phyloP scores from a whole-genome alignment of 345 rosid species.

The Murraya koenigii region DNA sequence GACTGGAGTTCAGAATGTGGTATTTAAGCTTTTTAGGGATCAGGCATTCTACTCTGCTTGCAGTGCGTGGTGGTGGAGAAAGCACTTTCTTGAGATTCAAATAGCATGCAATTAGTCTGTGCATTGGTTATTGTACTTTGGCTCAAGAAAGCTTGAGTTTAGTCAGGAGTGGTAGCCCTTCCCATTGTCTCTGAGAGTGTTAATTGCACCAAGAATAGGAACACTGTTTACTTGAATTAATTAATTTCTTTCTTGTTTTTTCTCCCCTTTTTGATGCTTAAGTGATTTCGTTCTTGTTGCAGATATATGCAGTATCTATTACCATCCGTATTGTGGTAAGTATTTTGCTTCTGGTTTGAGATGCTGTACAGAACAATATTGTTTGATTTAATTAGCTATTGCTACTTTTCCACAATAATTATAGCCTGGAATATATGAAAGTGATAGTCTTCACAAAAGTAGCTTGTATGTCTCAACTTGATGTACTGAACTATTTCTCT shows the following conservation, averaged over 20 bases:
- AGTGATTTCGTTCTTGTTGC: constrained; percentile 22
- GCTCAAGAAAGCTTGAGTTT: neutral
- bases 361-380: neutral
- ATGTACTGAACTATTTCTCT: neutral
- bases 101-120: neutral
- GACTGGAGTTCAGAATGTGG: neutral
- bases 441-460: neutral
- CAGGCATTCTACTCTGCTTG: neutral
- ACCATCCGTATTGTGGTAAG: constrained; percentile 86
- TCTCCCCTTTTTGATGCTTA: neutral
- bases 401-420: neutral
- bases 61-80: neutral
- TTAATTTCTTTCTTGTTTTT: constrained; percentile 12
- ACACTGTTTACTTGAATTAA: neutral
- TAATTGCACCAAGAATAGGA: neutral
- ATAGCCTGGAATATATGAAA: neutral
- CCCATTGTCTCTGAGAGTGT: neutral
- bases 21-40: neutral
- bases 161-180: neutral
- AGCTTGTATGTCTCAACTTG: neutral
- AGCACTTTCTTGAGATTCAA: neutral
- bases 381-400: neutral
- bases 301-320: constrained; percentile 89
- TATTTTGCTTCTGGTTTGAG: neutral
- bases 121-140: neutral